Evolutionary conservation across 345 rosid genomes (phyloP).

Genomic region (Raphanus raphanistrum): DNA sequence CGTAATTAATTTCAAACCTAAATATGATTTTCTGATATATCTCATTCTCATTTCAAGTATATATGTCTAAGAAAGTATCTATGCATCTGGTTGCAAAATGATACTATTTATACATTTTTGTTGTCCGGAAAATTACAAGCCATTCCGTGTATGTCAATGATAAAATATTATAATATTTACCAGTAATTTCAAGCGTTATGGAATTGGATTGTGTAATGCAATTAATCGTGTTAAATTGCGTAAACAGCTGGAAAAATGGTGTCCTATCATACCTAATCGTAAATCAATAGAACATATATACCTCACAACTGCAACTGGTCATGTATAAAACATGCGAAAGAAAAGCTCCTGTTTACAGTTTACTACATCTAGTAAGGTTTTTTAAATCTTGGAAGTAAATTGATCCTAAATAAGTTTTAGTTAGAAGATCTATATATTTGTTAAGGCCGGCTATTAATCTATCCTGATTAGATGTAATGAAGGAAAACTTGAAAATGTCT

Average conservation of each 20-base stretch:
- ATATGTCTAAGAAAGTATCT: slow-evolving; percentile 13
- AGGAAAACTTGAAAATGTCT: slow-evolving; percentile 20
- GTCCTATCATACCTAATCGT: neutral
- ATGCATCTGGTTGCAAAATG: slow-evolving; percentile 3
- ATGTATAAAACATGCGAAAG: neutral
- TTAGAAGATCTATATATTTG: neutral
- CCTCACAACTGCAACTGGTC: neutral
- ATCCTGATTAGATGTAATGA: neutral
- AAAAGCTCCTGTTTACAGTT: neutral
- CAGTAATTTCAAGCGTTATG: neutral
- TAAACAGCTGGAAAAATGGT: neutral
- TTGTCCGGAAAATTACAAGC: neutral
- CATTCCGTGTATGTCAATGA: neutral
- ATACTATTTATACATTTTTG: neutral
- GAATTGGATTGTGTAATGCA: neutral
- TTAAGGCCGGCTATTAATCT: neutral
- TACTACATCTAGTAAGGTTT: neutral
- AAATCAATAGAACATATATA: neutral
- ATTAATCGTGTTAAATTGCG: neutral
- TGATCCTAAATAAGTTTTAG: neutral
- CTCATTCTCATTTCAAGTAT: slow-evolving; percentile 8
- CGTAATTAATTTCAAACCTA: slow-evolving; percentile 31
- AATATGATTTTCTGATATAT: slow-evolving; percentile 3
- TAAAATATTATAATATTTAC: neutral
- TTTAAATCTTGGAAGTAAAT: neutral